Conservation (phyloP, 176 grass and related monocot genomes). For the Triticum turgidum region DNA sequence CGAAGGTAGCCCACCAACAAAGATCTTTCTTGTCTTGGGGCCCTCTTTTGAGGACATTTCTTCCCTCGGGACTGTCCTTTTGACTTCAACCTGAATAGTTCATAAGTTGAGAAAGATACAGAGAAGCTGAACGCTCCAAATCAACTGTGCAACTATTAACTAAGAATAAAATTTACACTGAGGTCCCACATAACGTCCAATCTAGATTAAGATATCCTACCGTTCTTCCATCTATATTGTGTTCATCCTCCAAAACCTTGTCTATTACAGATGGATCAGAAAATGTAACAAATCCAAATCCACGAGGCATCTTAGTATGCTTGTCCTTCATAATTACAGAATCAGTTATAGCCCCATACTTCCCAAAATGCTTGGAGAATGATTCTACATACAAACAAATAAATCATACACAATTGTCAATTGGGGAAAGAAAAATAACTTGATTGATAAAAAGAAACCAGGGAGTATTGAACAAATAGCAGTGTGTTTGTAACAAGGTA, state of each 20-base stretch:
- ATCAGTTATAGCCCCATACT: constrained; percentile 93
- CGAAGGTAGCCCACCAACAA: constrained; percentile 80
- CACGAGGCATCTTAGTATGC: constrained; percentile 94
- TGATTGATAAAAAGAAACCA: constrained; percentile 11
- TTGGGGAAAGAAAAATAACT: constrained; percentile 22
- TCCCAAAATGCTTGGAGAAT: constrained; percentile 96
- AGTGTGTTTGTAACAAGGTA: neutral
- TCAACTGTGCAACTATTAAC: neutral
- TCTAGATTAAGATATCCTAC: constrained; percentile 66
- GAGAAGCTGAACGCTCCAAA: neutral
- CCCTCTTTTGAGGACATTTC: constrained; percentile 76
- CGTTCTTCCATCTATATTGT: constrained; percentile 89
- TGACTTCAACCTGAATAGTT: constrained; percentile 82
- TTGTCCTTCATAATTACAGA: constrained; percentile 99
- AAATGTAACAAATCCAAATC: constrained; percentile 99
- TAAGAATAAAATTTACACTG: constrained; percentile 20
- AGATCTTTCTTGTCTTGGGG: constrained; percentile 96
- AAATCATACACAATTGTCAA: constrained; percentile 60
- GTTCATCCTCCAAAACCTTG: constrained; percentile 95
- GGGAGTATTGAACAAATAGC: neutral
- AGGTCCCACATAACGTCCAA: constrained; percentile 35
- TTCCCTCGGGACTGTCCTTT: constrained; percentile 92
- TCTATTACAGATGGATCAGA: constrained; percentile 96
- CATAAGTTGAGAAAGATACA: constrained; percentile 19
- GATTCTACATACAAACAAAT: constrained; percentile 79